Evolutionary conservation across 257 asterid genomes (phyloP), one percentile per base, ranked within the genome.

Genomic region (Verbena officinalis): DNA sequence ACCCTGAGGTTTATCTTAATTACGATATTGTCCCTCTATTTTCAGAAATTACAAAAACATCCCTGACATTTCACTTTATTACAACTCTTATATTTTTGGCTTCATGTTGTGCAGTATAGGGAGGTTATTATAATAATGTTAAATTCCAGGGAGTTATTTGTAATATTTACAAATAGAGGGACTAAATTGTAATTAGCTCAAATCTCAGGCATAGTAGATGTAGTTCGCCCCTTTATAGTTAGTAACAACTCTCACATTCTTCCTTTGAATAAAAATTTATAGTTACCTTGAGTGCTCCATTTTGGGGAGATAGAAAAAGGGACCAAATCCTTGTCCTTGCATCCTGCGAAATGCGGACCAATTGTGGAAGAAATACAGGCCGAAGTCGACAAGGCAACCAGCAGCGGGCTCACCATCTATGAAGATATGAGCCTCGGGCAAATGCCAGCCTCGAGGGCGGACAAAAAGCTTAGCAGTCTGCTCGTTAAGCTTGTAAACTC

Each of bases 401-500:
- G 81, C 67, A n/a, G 90, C 95, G 0, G 99, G 96, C 49, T 90
- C 90, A 2, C 99, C 99, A 65, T 94, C 99, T 65, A 94, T 76
- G 55, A 87, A 75, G 76, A 93, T 79, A 79, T 94, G 99, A 36
- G 95, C 83, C 77, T 94, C 99, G 0, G 95, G 97, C 61, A 94
- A 60, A 57, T 94, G 99, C 99, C 99, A 90, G 11, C 99, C 99
- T 69, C 99, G 77, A 0, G 99, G 99, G 2, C 99, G 95, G 22
- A 94, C 99, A n/a, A 94, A 94, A 8, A 94, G 95, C 84, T 86
- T 94, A 0, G 97, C 99, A 0, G 86, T 88, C 14, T 51, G 75
- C n/a, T 83, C 85, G 45, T 90, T 90, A 1, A 94, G 89, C 68
- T 81, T 88, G 80, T 94, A 94, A 4, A 74, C 83, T 40, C 81